Evolutionary conservation across 1,284 basidiomycete genomes (phyloP).

Genomic region (Cutaneotrichosporon spelunceum): DNA sequence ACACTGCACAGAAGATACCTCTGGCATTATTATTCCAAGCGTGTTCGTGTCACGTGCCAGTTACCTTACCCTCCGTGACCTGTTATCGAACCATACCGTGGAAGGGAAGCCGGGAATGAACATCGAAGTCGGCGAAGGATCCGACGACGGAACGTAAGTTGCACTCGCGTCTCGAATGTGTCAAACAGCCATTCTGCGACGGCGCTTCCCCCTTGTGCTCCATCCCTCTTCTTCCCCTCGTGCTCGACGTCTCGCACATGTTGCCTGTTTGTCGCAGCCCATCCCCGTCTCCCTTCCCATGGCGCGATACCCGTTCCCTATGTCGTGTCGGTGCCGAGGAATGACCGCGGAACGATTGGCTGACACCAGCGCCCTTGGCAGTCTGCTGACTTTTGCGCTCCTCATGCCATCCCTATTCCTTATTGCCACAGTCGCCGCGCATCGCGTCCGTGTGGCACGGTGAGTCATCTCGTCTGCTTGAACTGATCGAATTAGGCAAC

Average conservation of each 20-base stretch:
- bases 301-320: neutral
- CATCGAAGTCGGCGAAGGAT: slow-evolving; percentile 42
- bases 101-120: slow-evolving; percentile 29
- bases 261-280: neutral
- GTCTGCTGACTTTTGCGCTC: slow-evolving; percentile 46
- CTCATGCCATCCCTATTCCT: slow-evolving; percentile 49
- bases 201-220: neutral
- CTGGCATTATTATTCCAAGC: slow-evolving; percentile 52
- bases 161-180: neutral
- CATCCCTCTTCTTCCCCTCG: neutral
- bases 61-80: slow-evolving; percentile 50
- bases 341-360: neutral
- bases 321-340: neutral
- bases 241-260: neutral
- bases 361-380: slow-evolving; percentile 41
- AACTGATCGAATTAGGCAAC: slow-evolving; percentile 34
- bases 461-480: slow-evolving; percentile 23
- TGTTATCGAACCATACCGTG: slow-evolving; percentile 34
- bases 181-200: neutral
- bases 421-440: slow-evolving; percentile 43
- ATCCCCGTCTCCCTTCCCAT: neutral
- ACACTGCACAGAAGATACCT: slow-evolving; percentile 48
- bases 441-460: slow-evolving; percentile 44
- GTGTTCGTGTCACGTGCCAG: slow-evolving; percentile 53
- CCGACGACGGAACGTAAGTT: slow-evolving; percentile 48